Conservation (phyloP, 179 eudicot genomes). For the Silene vulgaris region DNA sequence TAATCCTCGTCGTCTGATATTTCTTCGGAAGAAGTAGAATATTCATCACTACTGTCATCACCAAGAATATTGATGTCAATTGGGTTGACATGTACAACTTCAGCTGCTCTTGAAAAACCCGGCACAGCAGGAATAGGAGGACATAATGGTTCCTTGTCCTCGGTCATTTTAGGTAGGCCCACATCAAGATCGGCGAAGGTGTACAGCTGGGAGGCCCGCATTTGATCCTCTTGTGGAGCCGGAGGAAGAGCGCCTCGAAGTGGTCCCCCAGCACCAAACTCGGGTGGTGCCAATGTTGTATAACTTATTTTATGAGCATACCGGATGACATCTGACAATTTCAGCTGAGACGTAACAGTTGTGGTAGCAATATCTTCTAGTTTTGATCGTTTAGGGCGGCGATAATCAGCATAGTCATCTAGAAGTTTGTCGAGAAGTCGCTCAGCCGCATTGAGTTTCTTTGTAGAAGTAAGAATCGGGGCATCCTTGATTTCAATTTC, state of each 20-base stretch:
- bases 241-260: slow-evolving; percentile 95
- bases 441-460: slow-evolving; percentile 75
- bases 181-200: slow-evolving; percentile 70
- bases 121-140: no score
- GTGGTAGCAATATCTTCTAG: slow-evolving; percentile 37
- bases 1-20: slow-evolving; percentile 76
- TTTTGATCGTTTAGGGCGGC: slow-evolving; percentile 63
- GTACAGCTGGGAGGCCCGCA: slow-evolving; percentile 89
- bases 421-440: slow-evolving; percentile 74
- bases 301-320: slow-evolving; percentile 90
- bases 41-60: slow-evolving; percentile 74
- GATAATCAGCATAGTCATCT: slow-evolving; percentile 87
- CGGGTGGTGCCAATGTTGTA: slow-evolving; percentile 97
- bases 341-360: slow-evolving; percentile 60
- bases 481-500: slow-evolving; percentile 62
- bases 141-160: slow-evolving; percentile 54
- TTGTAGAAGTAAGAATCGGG: slow-evolving; percentile 66
- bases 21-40: slow-evolving; percentile 45
- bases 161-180: slow-evolving; percentile 62
- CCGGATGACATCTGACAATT: slow-evolving; percentile 63
- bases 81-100: slow-evolving; percentile 65
- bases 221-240: slow-evolving; percentile 92
- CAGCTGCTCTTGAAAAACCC: slow-evolving; percentile 42
- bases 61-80: slow-evolving; percentile 61
- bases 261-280: slow-evolving; percentile 85